Evolutionary conservation across 129 eudicot genomes (phyloP), one percentile per base, ranked within the genome.

Genomic region (Flaveria robusta): DNA sequence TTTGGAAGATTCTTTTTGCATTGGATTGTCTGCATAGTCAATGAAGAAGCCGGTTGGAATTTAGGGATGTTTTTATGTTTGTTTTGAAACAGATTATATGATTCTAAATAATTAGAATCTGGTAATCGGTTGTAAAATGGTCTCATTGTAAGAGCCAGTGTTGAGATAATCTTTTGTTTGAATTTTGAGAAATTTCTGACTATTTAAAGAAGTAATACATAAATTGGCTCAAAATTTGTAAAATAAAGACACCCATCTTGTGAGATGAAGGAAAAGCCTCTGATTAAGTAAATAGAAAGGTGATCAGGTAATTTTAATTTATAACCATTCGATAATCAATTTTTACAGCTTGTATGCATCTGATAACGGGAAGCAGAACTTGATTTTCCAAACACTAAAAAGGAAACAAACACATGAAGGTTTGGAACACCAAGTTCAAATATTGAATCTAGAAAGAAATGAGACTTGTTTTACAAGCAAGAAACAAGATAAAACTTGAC

Each of bases 11-110:
- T 75, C 83, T 42, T 42, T 80, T 66, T 62, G 42, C 71, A 45
- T 31, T 41, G 63, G 54, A 62, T 63, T 54, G 78, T 70, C 63
- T 71, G 85, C 41, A 63, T 42, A 76, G 83, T 77, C 88, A 81
- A 78, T 62, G 81, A 77, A 81, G 76, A 81, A 55, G 73, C 39
- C 16, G 59, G 58, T 45, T 55, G 67, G 42, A 16, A 42, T 68
- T 72, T 47, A 18, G n/a, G 27, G 69, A 45, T 49, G 63, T 47
- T 74, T 68, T 68, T 34, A 84, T 65, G 68, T 78, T 80, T 79
- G 88, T 42, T 43, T 5, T 42, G 56, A 23, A 68, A 68, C 23
- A 14, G 26, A 42, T 43, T 12, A 68, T 45, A 22, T 20, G 41
- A 68, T 68, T 19, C 34, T 68, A 46, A 7, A 70, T 26, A 70